Percentiles rank a stretch among this genome's conserved stretches.
Conservation (phyloP, 225 moss, liverwort and hornwort species). For the Rhytidiadelphus loreus region DNA sequence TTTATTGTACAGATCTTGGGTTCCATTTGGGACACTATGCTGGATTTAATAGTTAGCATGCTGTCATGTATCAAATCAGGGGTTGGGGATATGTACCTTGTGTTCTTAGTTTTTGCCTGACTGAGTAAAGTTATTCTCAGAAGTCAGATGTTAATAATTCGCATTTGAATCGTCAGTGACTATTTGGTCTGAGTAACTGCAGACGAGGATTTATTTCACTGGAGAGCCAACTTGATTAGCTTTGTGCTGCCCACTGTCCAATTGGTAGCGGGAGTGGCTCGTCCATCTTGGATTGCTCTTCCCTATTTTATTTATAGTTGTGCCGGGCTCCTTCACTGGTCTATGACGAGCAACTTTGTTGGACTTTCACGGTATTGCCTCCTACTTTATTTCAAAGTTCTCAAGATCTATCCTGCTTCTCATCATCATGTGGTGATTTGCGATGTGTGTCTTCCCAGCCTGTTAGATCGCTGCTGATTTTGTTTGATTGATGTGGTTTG, state of each 20-base stretch:
- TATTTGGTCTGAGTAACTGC: neutral
- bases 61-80: neutral
- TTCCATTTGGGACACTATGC: neutral
- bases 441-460: neutral
- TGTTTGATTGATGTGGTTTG: conserved; percentile 10
- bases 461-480: conserved; percentile 1
- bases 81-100: neutral
- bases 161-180: neutral
- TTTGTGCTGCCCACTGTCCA: conserved; percentile 68
- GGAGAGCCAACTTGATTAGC: conserved; percentile 57
- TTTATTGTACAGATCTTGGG: neutral
- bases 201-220: conserved; percentile 34
- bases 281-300: conserved; percentile 92
- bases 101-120: neutral
- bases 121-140: neutral
- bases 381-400: neutral
- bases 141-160: neutral
- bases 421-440: neutral
- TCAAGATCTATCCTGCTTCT: neutral
- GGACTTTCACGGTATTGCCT: conserved; percentile 65
- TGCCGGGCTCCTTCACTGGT: conserved; percentile 88
- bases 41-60: neutral
- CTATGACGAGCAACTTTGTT: conserved; percentile 68
- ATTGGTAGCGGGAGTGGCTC: conserved; percentile 72
- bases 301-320: conserved; percentile 81